Percentiles rank a stretch among this genome's conserved stretches.
phyloP scores from a whole-genome alignment of 169 alveolate genomes.

The Ichthyophthirius multifiliis region DNA sequence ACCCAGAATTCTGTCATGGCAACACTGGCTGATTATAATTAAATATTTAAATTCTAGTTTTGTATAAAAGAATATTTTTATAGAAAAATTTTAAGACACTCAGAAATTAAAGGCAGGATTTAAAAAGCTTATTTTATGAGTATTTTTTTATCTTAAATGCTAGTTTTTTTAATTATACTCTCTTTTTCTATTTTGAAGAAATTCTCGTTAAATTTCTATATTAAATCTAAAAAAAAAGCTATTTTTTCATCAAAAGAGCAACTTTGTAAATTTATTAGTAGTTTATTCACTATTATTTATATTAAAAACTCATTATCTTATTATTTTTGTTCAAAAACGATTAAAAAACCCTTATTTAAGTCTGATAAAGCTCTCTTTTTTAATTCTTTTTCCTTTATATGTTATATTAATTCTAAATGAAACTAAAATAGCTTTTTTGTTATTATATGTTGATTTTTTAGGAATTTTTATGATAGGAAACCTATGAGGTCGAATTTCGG shows the following conservation, averaged over 20 bases:
- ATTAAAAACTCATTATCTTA: not conserved
- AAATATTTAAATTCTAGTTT: not conserved
- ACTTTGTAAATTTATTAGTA: not conserved
- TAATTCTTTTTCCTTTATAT: not conserved
- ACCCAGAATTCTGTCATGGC: slow-evolving; percentile 19
- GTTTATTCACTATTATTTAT: slow-evolving; percentile 2
- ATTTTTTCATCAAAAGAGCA: slow-evolving; percentile 15
- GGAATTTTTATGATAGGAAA: not conserved
- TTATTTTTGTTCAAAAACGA: not conserved
- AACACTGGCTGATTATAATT: not conserved
- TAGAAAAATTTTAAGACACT: not conserved
- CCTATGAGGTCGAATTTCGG: slow-evolving; percentile 29
- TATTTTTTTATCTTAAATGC: not conserved
- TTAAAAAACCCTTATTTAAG: not conserved
- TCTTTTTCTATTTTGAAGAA: slow-evolving; percentile 32
- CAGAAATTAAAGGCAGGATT: not conserved
- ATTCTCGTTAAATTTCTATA: not conserved
- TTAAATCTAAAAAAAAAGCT: slow-evolving; percentile 21
- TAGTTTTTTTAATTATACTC: not conserved
- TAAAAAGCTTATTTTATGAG: not conserved
- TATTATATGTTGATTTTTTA: slow-evolving; percentile 19
- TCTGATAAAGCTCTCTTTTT: slow-evolving; percentile 40
- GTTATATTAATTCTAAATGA: slow-evolving; percentile 9
- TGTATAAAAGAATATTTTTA: not conserved
- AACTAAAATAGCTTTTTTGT: slow-evolving; percentile 27